A percentile compares a stretch with the other conserved stretches of the same genome.
Conservation (phyloP, 768 basidiomycete species). For the Tubosaeta sp. region DNA sequence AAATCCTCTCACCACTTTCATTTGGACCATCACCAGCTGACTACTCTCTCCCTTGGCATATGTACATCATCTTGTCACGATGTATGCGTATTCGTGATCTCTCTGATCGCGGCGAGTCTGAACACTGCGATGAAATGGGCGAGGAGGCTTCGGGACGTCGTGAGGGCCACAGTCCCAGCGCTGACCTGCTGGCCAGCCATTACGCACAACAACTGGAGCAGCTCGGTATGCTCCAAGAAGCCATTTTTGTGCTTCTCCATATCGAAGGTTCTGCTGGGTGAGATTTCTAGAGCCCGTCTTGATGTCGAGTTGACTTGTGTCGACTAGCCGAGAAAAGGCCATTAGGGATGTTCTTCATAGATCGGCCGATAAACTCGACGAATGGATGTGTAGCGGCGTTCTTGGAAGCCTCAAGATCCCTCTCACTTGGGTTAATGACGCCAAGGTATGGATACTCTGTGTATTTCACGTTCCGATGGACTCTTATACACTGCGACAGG, state of each 20-base stretch:
- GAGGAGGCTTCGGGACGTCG: constrained; percentile 43
- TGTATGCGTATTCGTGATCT: constrained; percentile 84
- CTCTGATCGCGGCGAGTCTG: constrained; percentile 65
- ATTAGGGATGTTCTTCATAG: constrained; percentile 78
- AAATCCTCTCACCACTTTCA: constrained; percentile 65
- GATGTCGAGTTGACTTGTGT: constrained; percentile 3
- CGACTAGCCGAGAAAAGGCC: constrained; percentile 71
- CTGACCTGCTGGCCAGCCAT: constrained; percentile 75
- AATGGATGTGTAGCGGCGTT: constrained; percentile 69
- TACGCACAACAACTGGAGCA: constrained; percentile 88
- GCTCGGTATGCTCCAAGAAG: constrained; percentile 76
- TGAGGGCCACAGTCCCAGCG: constrained; percentile 79
- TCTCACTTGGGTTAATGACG: constrained; percentile 82
- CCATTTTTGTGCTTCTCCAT: constrained; percentile 86
- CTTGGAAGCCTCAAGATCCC: constrained; percentile 80
- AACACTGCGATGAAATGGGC: constrained; percentile 31
- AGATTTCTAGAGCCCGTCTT: constrained; percentile 22
- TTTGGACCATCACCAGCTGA: constrained; percentile 75
- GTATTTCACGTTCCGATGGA: background rate
- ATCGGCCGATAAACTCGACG: constrained; percentile 59
- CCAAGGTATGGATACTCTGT: constrained; percentile 51
- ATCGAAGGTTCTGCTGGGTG: constrained; percentile 78
- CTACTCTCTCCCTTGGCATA: constrained; percentile 85
- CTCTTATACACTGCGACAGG: constrained; percentile 40
- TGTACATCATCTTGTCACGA: constrained; percentile 83